Percentiles rank a stretch among this genome's conserved stretches.
Evolutionary conservation across 2,329 filamentous ascomycete species (phyloP).

Genomic region (Sporothrix brunneoviolacea): DNA sequence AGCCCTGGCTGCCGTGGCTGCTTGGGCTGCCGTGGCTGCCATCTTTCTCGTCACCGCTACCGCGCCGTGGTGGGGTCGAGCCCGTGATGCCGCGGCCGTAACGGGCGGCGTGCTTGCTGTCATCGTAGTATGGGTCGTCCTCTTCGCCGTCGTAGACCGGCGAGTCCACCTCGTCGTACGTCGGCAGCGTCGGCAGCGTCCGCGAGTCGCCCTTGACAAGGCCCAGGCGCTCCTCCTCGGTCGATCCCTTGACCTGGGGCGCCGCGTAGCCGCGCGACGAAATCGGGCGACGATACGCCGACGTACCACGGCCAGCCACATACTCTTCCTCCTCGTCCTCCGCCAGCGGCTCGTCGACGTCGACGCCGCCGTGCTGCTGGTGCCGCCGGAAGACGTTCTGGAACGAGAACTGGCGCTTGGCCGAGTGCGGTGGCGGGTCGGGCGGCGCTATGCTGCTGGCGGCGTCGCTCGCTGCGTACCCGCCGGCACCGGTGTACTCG

Average conservation of each 20-base stretch:
- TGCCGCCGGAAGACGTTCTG: constrained; percentile 69
- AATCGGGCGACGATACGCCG: constrained; percentile 13
- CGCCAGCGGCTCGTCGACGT: constrained; percentile 17
- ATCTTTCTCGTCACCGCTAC: too few species aligned
- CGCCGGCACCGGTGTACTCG: constrained; percentile 40
- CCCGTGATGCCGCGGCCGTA: too few species aligned
- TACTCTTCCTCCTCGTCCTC: constrained; percentile 14
- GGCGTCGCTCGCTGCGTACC: constrained; percentile 34
- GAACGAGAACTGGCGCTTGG: constrained; percentile 83
- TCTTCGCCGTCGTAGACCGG: constrained; percentile 30
- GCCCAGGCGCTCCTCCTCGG: constrained; percentile 76
- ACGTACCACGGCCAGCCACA: background rate
- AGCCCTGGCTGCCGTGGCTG: too few species aligned
- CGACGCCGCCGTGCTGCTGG: constrained; percentile 25
- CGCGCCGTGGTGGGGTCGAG: too few species aligned
- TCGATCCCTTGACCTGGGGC: constrained; percentile 46
- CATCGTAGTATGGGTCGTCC: constrained; percentile 13
- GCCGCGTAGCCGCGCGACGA: constrained; percentile 33
- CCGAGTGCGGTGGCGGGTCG: constrained; percentile 53
- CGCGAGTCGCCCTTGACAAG: constrained; percentile 67
- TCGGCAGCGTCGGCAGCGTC: constrained; percentile 29
- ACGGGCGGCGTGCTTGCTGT: background rate
- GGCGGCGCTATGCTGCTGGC: constrained; percentile 40
- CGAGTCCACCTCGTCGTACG: constrained; percentile 31
- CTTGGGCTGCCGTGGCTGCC: too few species aligned